These are phyloP conservation scores for Nicotiana knightiana DNA, from an alignment of 257 asterid species.

Conservation along the genomic window DNA sequence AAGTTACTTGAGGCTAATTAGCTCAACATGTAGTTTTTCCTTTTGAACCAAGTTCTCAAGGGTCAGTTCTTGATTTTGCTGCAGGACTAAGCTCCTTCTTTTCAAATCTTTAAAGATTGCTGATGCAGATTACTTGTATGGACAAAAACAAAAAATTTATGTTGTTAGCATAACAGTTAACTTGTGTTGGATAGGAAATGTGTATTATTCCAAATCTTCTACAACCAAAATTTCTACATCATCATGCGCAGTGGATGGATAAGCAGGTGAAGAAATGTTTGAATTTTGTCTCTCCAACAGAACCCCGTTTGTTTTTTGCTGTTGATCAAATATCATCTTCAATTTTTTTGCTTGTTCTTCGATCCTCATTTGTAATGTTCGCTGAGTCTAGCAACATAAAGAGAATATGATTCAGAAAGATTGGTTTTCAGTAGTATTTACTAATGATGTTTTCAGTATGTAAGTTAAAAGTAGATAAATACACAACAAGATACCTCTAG, in stretches of 20 bases:
- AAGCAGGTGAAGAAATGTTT: neutral
- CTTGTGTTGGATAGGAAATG: neutral
- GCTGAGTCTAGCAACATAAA: slow-evolving; percentile 37
- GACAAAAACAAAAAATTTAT: neutral
- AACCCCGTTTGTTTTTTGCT: slow-evolving; percentile 35
- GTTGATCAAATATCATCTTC: slow-evolving; percentile 58
- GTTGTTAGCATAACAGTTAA: neutral
- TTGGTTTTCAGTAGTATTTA: no score
- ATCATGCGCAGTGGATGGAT: neutral
- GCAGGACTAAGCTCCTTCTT: neutral
- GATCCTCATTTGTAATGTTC: slow-evolving; percentile 56
- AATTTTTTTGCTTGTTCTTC: slow-evolving; percentile 67
- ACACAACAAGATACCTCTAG: no score
- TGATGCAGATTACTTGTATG: neutral
- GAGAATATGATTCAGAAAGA: neutral
- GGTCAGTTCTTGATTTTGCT: neutral
- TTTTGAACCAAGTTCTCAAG: no score
- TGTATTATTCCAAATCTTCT: neutral
- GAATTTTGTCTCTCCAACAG: slow-evolving; percentile 26
- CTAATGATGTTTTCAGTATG: no score
- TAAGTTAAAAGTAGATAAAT: no score
- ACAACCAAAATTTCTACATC: slow-evolving; percentile 18
- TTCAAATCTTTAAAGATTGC: neutral
- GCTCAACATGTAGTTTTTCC: neutral
- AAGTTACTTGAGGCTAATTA: neutral